phyloP scores from a whole-genome alignment of 176 grass and related monocot genomes.

The Calamus simplicifolius region DNA sequence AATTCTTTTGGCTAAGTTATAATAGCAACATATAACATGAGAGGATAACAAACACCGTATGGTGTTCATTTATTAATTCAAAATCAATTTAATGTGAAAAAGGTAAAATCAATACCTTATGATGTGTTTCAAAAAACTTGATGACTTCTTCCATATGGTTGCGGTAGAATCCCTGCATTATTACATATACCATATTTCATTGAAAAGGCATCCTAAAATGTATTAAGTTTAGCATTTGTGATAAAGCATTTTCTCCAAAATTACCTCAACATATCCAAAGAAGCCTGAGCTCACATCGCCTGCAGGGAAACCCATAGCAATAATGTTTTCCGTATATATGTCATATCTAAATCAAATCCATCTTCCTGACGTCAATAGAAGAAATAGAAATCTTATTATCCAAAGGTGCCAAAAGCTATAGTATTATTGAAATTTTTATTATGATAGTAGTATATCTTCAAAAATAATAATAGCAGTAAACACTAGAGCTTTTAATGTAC shows the following conservation, averaged over 20 bases:
- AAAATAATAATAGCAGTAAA: too few relatives aligned
- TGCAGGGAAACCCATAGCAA: slow-evolving; percentile 99
- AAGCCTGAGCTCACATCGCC: slow-evolving; percentile 96
- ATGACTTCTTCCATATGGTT: slow-evolving; percentile 99
- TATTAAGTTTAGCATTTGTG: background rate
- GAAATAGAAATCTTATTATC: background rate
- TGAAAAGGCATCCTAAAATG: background rate
- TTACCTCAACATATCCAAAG: slow-evolving; percentile 99
- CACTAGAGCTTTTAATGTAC: too few relatives aligned
- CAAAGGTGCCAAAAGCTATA: too few relatives aligned
- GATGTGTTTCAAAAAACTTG: slow-evolving; percentile 95
- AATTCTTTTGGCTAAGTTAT: too few relatives aligned
- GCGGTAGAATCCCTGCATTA: slow-evolving; percentile 82
- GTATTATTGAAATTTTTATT: too few relatives aligned
- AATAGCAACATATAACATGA: too few relatives aligned
- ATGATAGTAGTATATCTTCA: too few relatives aligned
- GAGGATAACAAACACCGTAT: too few relatives aligned
- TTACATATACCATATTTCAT: background rate
- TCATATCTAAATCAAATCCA: slow-evolving; percentile 99
- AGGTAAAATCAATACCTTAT: slow-evolving; percentile 38
- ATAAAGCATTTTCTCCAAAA: slow-evolving; percentile 11
- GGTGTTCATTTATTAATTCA: too few relatives aligned
- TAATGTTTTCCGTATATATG: slow-evolving; percentile 99
- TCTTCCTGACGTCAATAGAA: slow-evolving; percentile 65
- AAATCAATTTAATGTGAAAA: too few relatives aligned